A percentile compares a stretch with the other conserved stretches of the same genome.
phyloP scores from a whole-genome alignment of 495 filamentous ascomycete species.

The Podospora didyma region DNA sequence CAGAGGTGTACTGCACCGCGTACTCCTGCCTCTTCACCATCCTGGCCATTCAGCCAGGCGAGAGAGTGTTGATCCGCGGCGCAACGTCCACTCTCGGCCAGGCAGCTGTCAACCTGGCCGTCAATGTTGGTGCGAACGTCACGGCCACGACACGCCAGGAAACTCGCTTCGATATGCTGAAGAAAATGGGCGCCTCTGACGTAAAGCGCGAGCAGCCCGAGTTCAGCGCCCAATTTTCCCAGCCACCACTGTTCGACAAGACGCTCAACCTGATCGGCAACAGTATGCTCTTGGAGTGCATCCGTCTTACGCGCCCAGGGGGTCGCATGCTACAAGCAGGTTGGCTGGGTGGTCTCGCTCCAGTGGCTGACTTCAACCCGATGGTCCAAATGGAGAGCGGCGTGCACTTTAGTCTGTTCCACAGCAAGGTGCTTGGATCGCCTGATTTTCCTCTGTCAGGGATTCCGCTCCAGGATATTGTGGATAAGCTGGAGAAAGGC shows the following conservation, averaged over 20 bases:
- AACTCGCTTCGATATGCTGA: constrained; percentile 25
- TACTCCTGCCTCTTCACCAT: constrained; percentile 40
- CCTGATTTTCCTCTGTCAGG: constrained; percentile 40
- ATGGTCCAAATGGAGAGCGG: constrained; percentile 44
- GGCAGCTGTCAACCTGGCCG: constrained; percentile 43
- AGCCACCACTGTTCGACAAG: constrained; percentile 30
- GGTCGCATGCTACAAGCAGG: constrained; percentile 41
- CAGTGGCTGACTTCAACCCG: constrained; percentile 45
- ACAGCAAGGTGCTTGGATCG: constrained; percentile 37
- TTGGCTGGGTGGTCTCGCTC: constrained; percentile 42
- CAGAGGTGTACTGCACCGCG: constrained; percentile 41
- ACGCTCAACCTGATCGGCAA: constrained; percentile 45
- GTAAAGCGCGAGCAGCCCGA: constrained; percentile 23
- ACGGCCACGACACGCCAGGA: constrained; percentile 37
- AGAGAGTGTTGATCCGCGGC: constrained; percentile 40
- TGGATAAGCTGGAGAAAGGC: constrained; percentile 6
- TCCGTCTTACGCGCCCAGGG: constrained; percentile 30
- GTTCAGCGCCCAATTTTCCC: constrained; percentile 9
- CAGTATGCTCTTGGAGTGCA: constrained; percentile 37
- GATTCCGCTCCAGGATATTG: constrained; percentile 41
- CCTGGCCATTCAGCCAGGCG: constrained; percentile 29
- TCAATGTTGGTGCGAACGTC: constrained; percentile 36
- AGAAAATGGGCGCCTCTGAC: constrained; percentile 27
- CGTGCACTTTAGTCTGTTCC: constrained; percentile 50
- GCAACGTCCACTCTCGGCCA: constrained; percentile 41